Base-by-base conservation (phyloP, 352 stramenopile genomes). In the Pythium utonaiense region DNA sequence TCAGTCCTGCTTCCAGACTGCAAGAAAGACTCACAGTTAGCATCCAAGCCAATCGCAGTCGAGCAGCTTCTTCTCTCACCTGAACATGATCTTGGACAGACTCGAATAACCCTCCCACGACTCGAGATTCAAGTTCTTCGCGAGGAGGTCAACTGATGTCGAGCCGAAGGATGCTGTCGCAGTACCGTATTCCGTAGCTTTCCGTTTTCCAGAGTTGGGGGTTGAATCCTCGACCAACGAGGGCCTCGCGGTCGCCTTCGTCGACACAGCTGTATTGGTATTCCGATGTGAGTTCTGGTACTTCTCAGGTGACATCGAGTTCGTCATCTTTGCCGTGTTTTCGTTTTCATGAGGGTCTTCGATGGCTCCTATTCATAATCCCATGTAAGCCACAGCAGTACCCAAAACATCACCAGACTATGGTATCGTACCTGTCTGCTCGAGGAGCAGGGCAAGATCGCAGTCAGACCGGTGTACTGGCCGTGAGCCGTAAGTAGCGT, bases 81-180 rank as follows among this genome's bases (percentile, higher is more conserved):
- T 90, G 66, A 88, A 82, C 66, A 91, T 82, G 53, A 89, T 67
- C 60, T 78, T 86, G 10, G 81, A 91, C 47, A 91, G 33, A 21
- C 71, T 78, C n/a, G 81, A 85, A 50, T 88, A 91, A n/a, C 77
- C 77, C 57, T 90, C 78, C 80, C 80, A 90, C 1, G 73, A 75
- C 22, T 62, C 71, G 16, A 88, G 52, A 24, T 82, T 83, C 50
- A 81, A 53, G 41, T 70, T 82, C 38, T 75, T 72, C 28, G 64
- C 58, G 5, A 81, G 52, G 2, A 70, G n/a, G 52, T 80, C 68
- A 7, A 75, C 60, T 6, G 70, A 66, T 16, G 56, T 31, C 1
- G 59, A 47, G 50, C 55, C 59, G 42, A 74, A 66, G 6, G 63
- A 22, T 8, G 49, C 16, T 1, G 57, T 24, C 51, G 16, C 40